Percentiles rank a stretch among this genome's conserved stretches.
Conservation (phyloP, 768 basidiomycete genomes). For the Suillus americanus region DNA sequence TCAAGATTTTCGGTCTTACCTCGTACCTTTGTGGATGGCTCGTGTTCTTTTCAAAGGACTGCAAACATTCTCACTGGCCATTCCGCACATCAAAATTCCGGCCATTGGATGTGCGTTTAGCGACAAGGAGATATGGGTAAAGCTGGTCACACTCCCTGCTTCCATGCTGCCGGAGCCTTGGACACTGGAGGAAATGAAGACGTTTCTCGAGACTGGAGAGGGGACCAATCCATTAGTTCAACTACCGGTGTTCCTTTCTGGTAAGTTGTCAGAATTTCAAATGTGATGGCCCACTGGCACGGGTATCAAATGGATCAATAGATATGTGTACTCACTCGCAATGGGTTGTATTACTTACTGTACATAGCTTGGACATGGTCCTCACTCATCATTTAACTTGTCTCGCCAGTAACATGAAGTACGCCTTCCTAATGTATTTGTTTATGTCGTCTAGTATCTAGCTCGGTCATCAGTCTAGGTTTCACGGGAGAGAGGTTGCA, state of each 20-base stretch:
- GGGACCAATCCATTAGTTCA: background rate
- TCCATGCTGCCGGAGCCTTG: background rate
- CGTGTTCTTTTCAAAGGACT: slow-evolving; percentile 31
- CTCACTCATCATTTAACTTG: too few relatives aligned
- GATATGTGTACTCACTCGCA: too few relatives aligned
- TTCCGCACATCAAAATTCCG: background rate
- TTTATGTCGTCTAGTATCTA: too few relatives aligned
- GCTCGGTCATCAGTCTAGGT: too few relatives aligned
- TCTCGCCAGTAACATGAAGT: too few relatives aligned
- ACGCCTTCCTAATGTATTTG: too few relatives aligned
- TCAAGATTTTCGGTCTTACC: background rate
- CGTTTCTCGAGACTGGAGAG: background rate
- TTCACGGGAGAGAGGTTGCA: too few relatives aligned
- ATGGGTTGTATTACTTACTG: too few relatives aligned
- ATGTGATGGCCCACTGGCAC: background rate
- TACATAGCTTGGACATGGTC: too few relatives aligned
- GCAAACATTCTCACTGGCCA: background rate
- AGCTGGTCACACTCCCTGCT: background rate
- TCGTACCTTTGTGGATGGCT: slow-evolving; percentile 15
- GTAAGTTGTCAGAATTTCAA: background rate
- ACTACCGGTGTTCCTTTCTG: background rate
- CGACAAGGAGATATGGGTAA: background rate
- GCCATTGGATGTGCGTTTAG: background rate
- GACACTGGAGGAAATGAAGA: background rate
- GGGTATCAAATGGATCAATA: too few relatives aligned